phyloP scores from a whole-genome alignment of 1,139 yeast species.

The Wickerhamomyces sp. region DNA sequence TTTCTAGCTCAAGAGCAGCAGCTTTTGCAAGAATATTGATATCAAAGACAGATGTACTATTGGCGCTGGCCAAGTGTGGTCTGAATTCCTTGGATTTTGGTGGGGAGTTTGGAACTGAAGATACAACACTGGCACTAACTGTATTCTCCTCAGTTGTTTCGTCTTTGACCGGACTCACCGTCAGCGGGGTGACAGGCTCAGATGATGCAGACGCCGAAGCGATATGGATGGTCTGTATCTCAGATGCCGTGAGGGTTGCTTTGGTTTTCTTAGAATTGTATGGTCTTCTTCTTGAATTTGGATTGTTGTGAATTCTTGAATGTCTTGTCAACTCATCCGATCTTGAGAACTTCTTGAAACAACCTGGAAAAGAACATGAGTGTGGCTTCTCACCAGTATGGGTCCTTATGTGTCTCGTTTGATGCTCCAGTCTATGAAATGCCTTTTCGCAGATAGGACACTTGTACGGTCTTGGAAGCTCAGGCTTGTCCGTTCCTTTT shows the following conservation, averaged over 20 bases:
- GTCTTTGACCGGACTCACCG: not conserved
- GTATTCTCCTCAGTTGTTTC: constrained; percentile 2
- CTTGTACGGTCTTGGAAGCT: constrained; percentile 57
- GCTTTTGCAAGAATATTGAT: constrained; percentile 78
- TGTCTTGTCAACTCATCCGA: constrained; percentile 91
- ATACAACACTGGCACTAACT: constrained; percentile 3
- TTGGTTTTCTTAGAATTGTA: constrained; percentile 26
- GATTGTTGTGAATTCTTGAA: constrained; percentile 79
- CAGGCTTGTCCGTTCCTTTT: constrained; percentile 10
- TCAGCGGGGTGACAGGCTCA: not conserved
- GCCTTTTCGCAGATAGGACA: constrained; percentile 92
- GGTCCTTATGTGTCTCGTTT: constrained; percentile 88
- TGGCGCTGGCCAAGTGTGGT: constrained; percentile 3
- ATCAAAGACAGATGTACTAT: constrained; percentile 38
- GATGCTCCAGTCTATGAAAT: constrained; percentile 88
- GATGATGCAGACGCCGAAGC: not conserved
- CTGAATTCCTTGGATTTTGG: constrained; percentile 14
- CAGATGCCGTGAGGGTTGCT: not conserved
- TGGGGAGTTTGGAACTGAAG: constrained; percentile 24
- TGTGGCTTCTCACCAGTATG: constrained; percentile 97
- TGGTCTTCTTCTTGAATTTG: constrained; percentile 53
- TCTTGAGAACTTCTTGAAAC: constrained; percentile 78
- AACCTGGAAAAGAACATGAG: constrained; percentile 81
- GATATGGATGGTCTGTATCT: not conserved
- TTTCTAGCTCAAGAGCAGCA: constrained; percentile 71